Evolutionary conservation across 257 asterid genomes (phyloP), one percentile per base, ranked within the genome.

Genomic region (Solanum sitiens): DNA sequence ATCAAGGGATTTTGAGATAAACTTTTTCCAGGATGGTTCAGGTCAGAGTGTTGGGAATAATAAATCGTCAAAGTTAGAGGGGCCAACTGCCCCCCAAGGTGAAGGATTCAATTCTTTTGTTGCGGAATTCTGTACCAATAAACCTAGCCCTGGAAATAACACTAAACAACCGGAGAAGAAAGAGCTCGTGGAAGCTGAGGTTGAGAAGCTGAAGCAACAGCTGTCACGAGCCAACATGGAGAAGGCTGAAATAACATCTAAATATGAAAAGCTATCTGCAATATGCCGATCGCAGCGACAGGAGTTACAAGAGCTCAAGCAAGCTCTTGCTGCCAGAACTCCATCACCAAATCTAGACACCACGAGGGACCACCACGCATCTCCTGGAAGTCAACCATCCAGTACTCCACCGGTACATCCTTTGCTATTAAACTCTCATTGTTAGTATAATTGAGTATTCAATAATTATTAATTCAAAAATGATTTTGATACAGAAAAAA

Each of bases 291-390:
- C 98, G 27, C 99, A 97, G 90, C 87, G 99, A 72, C 98, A 92
- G 89, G 99, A 97, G 92, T 92, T 97, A 89, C 99, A 96, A 87
- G 99, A 97, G 44, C 98, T 97, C 72, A 96, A 95, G 91, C 95
- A 91, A 63, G 92, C 94, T 47, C 91, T 95, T 68, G 93, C 98
- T 88, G 92, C 95, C 45, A 95, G 90, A 90, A 92, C 94, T 77
- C 94, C 96, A 70, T 94, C 98, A 42, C 95, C 94, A 20, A 91
- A 89, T 84, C 86, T 77, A 91, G 97, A 94, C 86, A 84, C 93
- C 86, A 86, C 89, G 16, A 92, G 88, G 89, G 79, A 89, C 90
- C 89, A 91, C 75, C 89, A 91, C 65, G 65, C 94, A 23, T 87
- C 95, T 83, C 89, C 91, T 20, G 94, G 92, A 90, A 93, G 90